Percentiles rank a stretch among this genome's conserved stretches.
These are phyloP conservation scores for Globisporangium irregulare DNA, from an alignment of 352 stramenopile genomes.

Conservation along the genomic window DNA sequence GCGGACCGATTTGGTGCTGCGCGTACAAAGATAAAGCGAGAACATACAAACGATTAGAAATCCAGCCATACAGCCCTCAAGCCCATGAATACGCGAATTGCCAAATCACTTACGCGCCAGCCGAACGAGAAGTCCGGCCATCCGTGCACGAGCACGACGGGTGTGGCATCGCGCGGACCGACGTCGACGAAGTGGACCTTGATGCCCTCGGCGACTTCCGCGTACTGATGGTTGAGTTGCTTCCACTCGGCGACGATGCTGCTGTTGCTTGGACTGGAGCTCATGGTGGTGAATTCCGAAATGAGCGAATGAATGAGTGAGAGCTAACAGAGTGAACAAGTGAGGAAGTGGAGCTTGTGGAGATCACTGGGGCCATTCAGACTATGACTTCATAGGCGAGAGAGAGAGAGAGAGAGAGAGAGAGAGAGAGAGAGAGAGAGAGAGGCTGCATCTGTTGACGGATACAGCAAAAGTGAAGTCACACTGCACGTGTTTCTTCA, in stretches of 20 bases:
- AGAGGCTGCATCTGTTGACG: background rate
- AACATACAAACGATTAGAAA: background rate
- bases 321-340: background rate
- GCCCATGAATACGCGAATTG: too few species aligned
- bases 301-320: conserved; percentile 3
- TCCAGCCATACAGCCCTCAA: background rate
- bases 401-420: background rate
- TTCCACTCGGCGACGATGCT: conserved; percentile 15
- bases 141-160: conserved; percentile 60
- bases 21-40: background rate
- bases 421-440: background rate
- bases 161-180: conserved; percentile 35
- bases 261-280: background rate
- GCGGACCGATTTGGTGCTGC: conserved; percentile 46
- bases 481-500: background rate
- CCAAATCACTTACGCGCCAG: conserved; percentile 36
- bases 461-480: conserved; percentile 1
- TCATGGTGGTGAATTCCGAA: conserved; percentile 7
- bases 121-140: conserved; percentile 63
- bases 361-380: background rate
- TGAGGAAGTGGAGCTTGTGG: background rate
- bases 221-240: conserved; percentile 21
- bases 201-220: conserved; percentile 20
- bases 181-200: conserved; percentile 53
- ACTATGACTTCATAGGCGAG: background rate